Evolutionary conservation across 2,329 filamentous ascomycete species (phyloP), one percentile per base, ranked within the genome.

Genomic region (Rachicladosporium sp.): DNA sequence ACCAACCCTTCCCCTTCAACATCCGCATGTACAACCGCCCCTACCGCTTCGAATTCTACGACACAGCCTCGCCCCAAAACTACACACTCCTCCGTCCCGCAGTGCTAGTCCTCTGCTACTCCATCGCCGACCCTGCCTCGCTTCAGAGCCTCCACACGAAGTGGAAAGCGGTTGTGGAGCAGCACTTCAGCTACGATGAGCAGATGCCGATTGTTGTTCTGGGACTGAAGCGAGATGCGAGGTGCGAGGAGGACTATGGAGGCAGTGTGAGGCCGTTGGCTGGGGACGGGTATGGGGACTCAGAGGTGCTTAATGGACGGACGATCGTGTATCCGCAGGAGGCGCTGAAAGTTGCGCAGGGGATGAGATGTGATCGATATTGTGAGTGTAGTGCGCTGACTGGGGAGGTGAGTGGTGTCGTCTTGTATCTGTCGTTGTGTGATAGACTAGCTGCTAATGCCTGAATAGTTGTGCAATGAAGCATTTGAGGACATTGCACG

Each of bases 381-480:
- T 75, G 73, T 3, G 75, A 79, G 51, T 79, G 75, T 47, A 76
- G 72, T 44, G 74, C 75, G 31, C 30, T 71, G 31, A 78, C 74
- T 4, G 74, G 75, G 3, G 55, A 58, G 33, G 48, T 50, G 32
- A 36, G 42, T 12, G 6, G 9, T 33, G 10, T 3, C 1, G 7
- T 4, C 3, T 7, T 9, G 27, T 13, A 11, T 27, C 15, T 19
- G 15, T 19, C 9, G 2, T 8, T 19, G 3, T 11, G 10, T 12
- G 10, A 41, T 23, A 6, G 4, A 12, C 10, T 27, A 15, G 11
- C 27, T 9, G 21, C 6, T 35, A 3, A 21, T 21, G n/a, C 2
- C 15, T 13, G n/a, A 31, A 29, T 71, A 78, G 57, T 57, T 79
- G 31, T 70, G 76, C 46, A 60, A 61, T 27, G 69, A 78, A 54